Base-by-base conservation (phyloP, 2,329 filamentous ascomycete genomes). In the Clathrospora elynae region DNA sequence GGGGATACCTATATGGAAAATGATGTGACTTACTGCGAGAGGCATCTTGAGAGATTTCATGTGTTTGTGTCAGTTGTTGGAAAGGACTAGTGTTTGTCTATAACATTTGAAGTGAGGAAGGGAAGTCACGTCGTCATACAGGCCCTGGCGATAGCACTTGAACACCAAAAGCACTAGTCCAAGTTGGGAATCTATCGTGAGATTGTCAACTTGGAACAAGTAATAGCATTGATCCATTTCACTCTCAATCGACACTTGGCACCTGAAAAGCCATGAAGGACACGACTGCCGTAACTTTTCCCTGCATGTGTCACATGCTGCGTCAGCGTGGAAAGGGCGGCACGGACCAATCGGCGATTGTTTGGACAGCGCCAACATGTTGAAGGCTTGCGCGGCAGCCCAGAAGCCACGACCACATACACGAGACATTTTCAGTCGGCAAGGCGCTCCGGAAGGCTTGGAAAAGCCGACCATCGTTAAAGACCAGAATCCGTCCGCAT, bases 1-100 rank as follows among this genome's bases (percentile, higher is more conserved):
- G n/a, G 24, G 24, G 24, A 26, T 5, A 6, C 26, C 17, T 14
- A 29, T 6, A 22, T 12, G 10, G 31, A 28, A 12, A 14, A 22
- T 11, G 18, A 8, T 17, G 14, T 3, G 6, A 49, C 49, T 38
- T 55, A 68, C 66, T 51, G 64, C 64, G 33, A 67, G 38, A 55
- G 63, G 59, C 66, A 68, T 67, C 35, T 50, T 67, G 51, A 57
- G 8, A 3, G 46, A 24, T 46, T 29, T 55, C 48, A 55, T 64
- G n/a, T n/a, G n/a, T n/a, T n/a, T n/a, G n/a, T n/a, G n/a, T n/a
- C n/a, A n/a, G n/a, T n/a, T n/a, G n/a, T n/a, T n/a, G n/a, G n/a
- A n/a, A n/a, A n/a, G n/a, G n/a, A n/a, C n/a, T n/a, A n/a, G n/a
- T n/a, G n/a, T n/a, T n/a, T n/a, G n/a, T n/a, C n/a, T n/a, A n/a